phyloP scores from a whole-genome alignment of 371 early-diverging fungal genomes.

The Apophysomyces sp. region DNA sequence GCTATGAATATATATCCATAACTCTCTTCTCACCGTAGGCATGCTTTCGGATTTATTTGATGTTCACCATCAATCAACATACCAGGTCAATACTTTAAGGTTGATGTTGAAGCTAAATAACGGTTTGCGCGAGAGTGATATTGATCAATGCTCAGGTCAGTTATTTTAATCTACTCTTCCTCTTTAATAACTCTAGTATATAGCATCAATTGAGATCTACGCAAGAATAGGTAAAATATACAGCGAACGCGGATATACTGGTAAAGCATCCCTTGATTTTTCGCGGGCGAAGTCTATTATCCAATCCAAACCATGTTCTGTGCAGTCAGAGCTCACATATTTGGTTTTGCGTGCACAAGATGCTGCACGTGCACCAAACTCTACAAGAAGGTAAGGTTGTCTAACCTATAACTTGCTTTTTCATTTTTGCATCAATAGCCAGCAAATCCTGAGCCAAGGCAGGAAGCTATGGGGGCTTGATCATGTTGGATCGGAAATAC shows the following conservation, averaged over 20 bases:
- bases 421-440: not conserved
- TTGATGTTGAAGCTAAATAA: constrained; percentile 51
- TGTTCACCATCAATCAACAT: constrained; percentile 35
- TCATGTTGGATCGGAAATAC: not conserved
- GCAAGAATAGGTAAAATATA: constrained; percentile 55
- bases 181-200: not conserved
- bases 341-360: constrained; percentile 42
- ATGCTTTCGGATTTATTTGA: constrained; percentile 52
- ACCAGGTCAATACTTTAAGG: constrained; percentile 43
- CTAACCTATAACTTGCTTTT: not conserved
- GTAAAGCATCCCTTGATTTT: constrained; percentile 61
- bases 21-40: constrained; percentile 7
- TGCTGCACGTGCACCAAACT: constrained; percentile 37
- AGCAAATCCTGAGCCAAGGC: not conserved
- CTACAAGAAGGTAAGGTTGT: constrained; percentile 33
- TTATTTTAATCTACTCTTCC: not conserved
- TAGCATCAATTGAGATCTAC: constrained; percentile 53
- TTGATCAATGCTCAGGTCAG: constrained; percentile 29
- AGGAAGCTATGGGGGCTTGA: not conserved
- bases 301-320: constrained; percentile 16
- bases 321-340: constrained; percentile 27
- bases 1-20: not conserved
- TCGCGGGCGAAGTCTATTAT: constrained; percentile 43
- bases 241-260: constrained; percentile 63
- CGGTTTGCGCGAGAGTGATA: constrained; percentile 22